These are phyloP conservation scores for Oryza rufipogon DNA, from an alignment of 176 grass and related monocot genomes.

Conservation along the genomic window DNA sequence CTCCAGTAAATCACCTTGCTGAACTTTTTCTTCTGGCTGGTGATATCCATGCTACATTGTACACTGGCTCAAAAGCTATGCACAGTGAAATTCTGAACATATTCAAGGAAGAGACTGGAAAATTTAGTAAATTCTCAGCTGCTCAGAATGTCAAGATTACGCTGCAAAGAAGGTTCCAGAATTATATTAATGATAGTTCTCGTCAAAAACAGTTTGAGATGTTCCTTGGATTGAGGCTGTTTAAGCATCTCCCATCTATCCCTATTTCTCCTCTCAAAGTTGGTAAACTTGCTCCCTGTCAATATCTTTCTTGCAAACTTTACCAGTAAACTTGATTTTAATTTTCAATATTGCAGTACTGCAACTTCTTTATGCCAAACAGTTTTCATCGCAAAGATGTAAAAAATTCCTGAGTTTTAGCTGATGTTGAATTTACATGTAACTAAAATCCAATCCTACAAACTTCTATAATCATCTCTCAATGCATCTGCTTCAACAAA, in stretches of 20 bases:
- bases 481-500: background rate
- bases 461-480: background rate
- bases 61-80: conserved; percentile 99
- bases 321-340: conserved; percentile 28
- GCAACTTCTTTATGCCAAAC: conserved; percentile 9
- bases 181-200: conserved; percentile 83
- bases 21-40: conserved; percentile 96
- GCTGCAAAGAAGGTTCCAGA: conserved; percentile 86
- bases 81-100: conserved; percentile 98
- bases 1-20: conserved; percentile 85
- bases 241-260: conserved; percentile 92
- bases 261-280: conserved; percentile 90
- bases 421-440: conserved; percentile 7
- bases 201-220: conserved; percentile 98
- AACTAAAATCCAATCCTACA: background rate
- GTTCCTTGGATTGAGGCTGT: conserved; percentile 97
- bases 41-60: conserved; percentile 99
- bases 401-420: conserved; percentile 1
- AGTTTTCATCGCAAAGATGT: background rate
- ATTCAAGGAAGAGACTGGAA: conserved; percentile 94
- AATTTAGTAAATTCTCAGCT: conserved; percentile 88
- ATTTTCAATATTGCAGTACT: conserved; percentile 11
- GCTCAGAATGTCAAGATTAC: conserved; percentile 98
- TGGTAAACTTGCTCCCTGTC: conserved; percentile 45
- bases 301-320: conserved; percentile 34